Evolutionary conservation across 768 basidiomycete species (phyloP).

Genomic region (Hemileccinum impolitum): DNA sequence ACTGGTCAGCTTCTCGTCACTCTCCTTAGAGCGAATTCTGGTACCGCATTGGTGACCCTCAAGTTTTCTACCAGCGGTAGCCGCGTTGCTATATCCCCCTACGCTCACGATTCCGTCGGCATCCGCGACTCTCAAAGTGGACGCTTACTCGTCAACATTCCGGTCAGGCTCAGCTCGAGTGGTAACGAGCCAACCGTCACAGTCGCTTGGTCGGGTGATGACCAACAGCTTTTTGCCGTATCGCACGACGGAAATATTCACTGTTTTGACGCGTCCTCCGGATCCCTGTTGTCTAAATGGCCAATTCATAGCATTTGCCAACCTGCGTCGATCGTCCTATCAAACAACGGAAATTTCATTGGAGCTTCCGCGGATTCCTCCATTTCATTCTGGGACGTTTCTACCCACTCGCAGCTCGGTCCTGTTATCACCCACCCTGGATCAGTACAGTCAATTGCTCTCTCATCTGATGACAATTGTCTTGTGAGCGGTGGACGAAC

Average conservation of each 20-base stretch:
- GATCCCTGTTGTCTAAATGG: constrained; percentile 12
- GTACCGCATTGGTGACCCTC: constrained; percentile 5
- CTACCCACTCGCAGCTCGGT: constrained; percentile 8
- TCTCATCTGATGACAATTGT: constrained; percentile 6
- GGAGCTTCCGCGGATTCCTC: constrained; percentile 6
- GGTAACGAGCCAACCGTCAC: constrained; percentile 14
- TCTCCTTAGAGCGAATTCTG: constrained; percentile 1
- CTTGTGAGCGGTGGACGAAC: constrained; percentile 12
- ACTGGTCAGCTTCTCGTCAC: constrained; percentile 11
- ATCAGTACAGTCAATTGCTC: constrained; percentile 10
- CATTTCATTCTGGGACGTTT: constrained; percentile 15
- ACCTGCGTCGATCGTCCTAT: constrained; percentile 11
- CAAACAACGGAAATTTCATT: constrained; percentile 11
- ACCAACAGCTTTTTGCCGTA: constrained; percentile 6
- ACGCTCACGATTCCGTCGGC: constrained; percentile 8
- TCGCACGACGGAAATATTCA: constrained; percentile 9
- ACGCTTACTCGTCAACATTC: constrained; percentile 5
- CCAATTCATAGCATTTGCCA: neutral
- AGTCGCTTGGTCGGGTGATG: constrained; percentile 18
- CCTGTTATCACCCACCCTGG: constrained; percentile 4
- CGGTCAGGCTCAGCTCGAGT: constrained; percentile 8
- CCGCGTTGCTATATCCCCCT: constrained; percentile 6
- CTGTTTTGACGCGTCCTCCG: constrained; percentile 10
- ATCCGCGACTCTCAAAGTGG: constrained; percentile 9
- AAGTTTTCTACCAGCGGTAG: constrained; percentile 10